phyloP scores from a whole-genome alignment of 208 protist genomes.

The Naegleria gruberi region DNA sequence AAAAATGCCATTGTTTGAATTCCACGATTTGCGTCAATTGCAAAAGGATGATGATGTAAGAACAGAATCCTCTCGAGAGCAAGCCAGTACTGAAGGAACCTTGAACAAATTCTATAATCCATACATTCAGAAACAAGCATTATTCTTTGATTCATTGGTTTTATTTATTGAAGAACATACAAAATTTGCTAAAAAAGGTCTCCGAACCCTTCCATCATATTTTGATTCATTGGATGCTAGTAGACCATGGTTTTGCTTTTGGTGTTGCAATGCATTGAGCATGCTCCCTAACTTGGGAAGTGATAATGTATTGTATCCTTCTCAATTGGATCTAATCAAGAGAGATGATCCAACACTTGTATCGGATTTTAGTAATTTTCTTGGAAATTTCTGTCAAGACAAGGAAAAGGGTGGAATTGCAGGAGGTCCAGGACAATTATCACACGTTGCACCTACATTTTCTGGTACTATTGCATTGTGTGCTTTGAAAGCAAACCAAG shows the following conservation, averaged over 20 bases:
- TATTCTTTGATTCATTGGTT: not conserved
- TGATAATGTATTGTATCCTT: not conserved
- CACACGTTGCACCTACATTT: slow-evolving; percentile 70
- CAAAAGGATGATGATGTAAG: not conserved
- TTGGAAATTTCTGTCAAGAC: not conserved
- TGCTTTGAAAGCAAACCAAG: not conserved
- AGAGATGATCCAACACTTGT: not conserved
- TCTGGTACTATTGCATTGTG: slow-evolving; percentile 61
- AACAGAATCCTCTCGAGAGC: not conserved
- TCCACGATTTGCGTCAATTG: not conserved
- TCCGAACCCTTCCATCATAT: not conserved
- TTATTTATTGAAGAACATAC: not conserved
- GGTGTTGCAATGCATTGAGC: slow-evolving; percentile 41
- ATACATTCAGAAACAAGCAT: not conserved
- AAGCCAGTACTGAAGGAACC: not conserved
- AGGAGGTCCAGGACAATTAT: slow-evolving; percentile 62
- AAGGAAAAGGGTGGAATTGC: slow-evolving; percentile 52
- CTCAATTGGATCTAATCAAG: not conserved
- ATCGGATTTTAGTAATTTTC: slow-evolving; percentile 5
- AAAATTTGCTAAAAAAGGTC: slow-evolving; percentile 8
- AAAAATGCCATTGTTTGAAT: not conserved
- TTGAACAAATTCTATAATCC: not conserved
- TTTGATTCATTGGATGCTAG: slow-evolving; percentile 34
- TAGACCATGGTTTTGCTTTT: slow-evolving; percentile 47
- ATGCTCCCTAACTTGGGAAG: slow-evolving; percentile 21